These are phyloP conservation scores for Lignosus rhinocerotis DNA, from an alignment of 1,284 basidiomycete species.

Conservation along the genomic window DNA sequence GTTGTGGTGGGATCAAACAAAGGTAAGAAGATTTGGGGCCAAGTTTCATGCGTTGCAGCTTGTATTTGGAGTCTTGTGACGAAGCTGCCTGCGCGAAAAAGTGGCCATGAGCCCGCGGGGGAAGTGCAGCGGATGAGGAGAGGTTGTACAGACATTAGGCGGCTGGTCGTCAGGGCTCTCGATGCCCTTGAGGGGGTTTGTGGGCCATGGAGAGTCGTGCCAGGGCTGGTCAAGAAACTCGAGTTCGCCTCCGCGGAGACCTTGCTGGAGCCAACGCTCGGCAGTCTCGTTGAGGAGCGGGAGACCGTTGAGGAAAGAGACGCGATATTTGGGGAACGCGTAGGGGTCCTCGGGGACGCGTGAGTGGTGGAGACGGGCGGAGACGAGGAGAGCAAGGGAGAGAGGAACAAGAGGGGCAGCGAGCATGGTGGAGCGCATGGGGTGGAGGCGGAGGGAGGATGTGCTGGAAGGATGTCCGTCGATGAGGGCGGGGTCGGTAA, in stretches of 20 bases:
- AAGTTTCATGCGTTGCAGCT: slow-evolving; percentile 71
- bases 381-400: slow-evolving; percentile 26
- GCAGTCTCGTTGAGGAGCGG: slow-evolving; percentile 79
- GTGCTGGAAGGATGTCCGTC: not conserved
- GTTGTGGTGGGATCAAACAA: slow-evolving; percentile 71
- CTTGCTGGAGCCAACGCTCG: slow-evolving; percentile 65
- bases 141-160: slow-evolving; percentile 28
- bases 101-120: slow-evolving; percentile 12
- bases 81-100: slow-evolving; percentile 28
- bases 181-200: slow-evolving; percentile 53
- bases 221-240: slow-evolving; percentile 76
- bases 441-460: not conserved
- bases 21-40: slow-evolving; percentile 67
- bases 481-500: not conserved
- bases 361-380: slow-evolving; percentile 59
- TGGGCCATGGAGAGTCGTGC: slow-evolving; percentile 40
- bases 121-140: not conserved
- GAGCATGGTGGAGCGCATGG: slow-evolving; percentile 12
- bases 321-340: slow-evolving; percentile 83
- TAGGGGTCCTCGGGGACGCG: slow-evolving; percentile 74
- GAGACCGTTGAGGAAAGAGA: slow-evolving; percentile 78
- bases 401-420: slow-evolving; percentile 23
- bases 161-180: slow-evolving; percentile 44
- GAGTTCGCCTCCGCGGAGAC: slow-evolving; percentile 67
- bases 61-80: slow-evolving; percentile 31